Conservation (phyloP, 805 yeast genomes). For the Wickerhamomyces xylosicus region DNA sequence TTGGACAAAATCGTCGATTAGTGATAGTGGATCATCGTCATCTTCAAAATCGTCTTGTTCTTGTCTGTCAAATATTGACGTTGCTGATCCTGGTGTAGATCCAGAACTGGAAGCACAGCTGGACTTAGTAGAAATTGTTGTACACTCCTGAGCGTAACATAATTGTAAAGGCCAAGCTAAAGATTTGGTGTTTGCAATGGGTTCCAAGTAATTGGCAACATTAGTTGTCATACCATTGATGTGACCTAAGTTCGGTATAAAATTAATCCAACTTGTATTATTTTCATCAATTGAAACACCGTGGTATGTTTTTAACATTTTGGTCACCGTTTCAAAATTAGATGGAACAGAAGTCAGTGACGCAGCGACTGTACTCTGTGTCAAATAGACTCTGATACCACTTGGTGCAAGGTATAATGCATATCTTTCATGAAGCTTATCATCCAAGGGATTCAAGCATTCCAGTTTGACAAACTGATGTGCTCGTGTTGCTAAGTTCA, state of each 20-base stretch:
- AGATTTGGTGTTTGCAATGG: slow-evolving; percentile 41
- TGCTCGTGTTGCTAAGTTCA: slow-evolving; percentile 23
- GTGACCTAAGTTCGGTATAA: slow-evolving; percentile 60
- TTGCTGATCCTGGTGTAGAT: not conserved
- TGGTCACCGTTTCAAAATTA: slow-evolving; percentile 26
- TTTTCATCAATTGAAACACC: slow-evolving; percentile 12
- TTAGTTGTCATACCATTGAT: slow-evolving; percentile 59
- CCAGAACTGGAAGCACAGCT: too few species aligned
- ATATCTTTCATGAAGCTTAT: slow-evolving; percentile 18
- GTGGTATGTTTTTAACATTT: slow-evolving; percentile 28
- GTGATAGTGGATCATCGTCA: slow-evolving; percentile 22
- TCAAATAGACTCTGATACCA: slow-evolving; percentile 38
- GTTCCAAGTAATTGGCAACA: slow-evolving; percentile 43
- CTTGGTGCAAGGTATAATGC: slow-evolving; percentile 45
- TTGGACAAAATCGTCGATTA: slow-evolving; percentile 29
- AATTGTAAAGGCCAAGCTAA: slow-evolving; percentile 67
- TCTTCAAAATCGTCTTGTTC: slow-evolving; percentile 3
- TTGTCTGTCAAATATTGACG: not conserved
- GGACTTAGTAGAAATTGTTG: not conserved
- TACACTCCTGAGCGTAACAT: slow-evolving; percentile 43
- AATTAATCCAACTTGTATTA: slow-evolving; percentile 44
- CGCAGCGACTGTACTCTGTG: slow-evolving; percentile 23
- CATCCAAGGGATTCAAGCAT: slow-evolving; percentile 4
- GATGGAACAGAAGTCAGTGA: slow-evolving; percentile 31
- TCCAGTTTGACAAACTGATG: slow-evolving; percentile 25